These are phyloP conservation scores for Graphilbum ipis-grandicollis DNA, from an alignment of 2,329 filamentous ascomycete genomes.

Conservation along the genomic window DNA sequence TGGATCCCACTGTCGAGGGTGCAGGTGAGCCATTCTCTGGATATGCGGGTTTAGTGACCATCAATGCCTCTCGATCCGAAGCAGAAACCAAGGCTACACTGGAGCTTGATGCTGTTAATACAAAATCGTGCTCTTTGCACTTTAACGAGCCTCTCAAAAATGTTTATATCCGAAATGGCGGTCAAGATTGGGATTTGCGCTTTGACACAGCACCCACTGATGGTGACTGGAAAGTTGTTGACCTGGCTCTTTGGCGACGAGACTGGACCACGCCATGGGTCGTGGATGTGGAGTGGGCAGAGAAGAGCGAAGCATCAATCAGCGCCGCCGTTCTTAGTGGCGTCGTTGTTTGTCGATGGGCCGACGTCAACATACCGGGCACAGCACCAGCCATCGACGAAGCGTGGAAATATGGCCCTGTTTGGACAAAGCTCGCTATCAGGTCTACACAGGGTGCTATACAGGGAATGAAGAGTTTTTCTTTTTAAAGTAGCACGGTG, in stretches of 20 bases:
- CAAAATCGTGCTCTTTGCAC: conserved; percentile 57
- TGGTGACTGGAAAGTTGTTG: conserved; percentile 32
- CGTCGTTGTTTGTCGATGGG: conserved; percentile 66
- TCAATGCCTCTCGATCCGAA: conserved; percentile 34
- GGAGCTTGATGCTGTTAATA: conserved; percentile 53
- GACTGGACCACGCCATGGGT: conserved; percentile 63
- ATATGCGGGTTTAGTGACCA: conserved; percentile 44
- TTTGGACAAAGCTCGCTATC: conserved; percentile 55
- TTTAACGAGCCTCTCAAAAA: conserved; percentile 51
- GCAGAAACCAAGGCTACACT: conserved; percentile 36
- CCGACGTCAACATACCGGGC: conserved; percentile 57
- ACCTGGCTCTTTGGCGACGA: conserved; percentile 67
- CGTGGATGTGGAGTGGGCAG: conserved; percentile 59
- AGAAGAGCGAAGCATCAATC: too few species aligned
- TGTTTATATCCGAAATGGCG: conserved; percentile 44
- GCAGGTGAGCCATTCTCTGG: conserved; percentile 43
- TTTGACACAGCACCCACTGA: conserved; percentile 32
- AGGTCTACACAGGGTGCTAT: conserved; percentile 67
- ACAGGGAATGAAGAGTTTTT: conserved; percentile 58
- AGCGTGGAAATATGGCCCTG: conserved; percentile 54
- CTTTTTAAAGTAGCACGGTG: too few species aligned
- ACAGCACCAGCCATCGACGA: conserved; percentile 76
- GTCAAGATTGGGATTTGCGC: conserved; percentile 39
- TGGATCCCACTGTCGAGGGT: conserved; percentile 19
- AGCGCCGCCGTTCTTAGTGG: conserved; percentile 33